Evolutionary conservation across 2,329 filamentous ascomycete species (phyloP).

Genomic region (Venturia oleaginea): DNA sequence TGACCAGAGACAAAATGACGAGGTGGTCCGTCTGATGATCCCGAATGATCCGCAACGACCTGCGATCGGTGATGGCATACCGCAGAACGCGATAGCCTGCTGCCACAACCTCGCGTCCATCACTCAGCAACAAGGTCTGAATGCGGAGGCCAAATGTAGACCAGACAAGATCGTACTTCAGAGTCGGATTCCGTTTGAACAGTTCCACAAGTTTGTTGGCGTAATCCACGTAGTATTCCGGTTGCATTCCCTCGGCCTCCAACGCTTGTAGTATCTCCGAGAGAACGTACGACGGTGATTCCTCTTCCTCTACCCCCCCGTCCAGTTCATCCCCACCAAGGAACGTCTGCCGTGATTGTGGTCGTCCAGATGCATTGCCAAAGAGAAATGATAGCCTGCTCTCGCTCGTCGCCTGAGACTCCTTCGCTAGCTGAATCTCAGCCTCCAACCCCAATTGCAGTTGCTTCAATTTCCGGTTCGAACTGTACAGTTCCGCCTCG

Average conservation of each 20-base stretch:
- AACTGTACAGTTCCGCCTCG: slow-evolving; percentile 83
- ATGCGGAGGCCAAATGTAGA: slow-evolving; percentile 87
- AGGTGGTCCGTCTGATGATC: slow-evolving; percentile 84
- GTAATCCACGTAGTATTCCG: slow-evolving; percentile 90
- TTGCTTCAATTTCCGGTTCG: slow-evolving; percentile 62
- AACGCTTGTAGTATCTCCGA: slow-evolving; percentile 84
- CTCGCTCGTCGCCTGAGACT: slow-evolving; percentile 40
- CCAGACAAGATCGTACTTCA: slow-evolving; percentile 97
- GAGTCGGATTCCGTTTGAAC: slow-evolving; percentile 84
- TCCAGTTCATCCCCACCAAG: slow-evolving; percentile 29
- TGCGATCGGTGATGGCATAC: slow-evolving; percentile 87
- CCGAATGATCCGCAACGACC: slow-evolving; percentile 81
- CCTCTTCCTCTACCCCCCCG: slow-evolving; percentile 56
- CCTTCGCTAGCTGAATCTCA: slow-evolving; percentile 50
- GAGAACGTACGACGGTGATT: slow-evolving; percentile 86
- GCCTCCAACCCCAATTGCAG: slow-evolving; percentile 50
- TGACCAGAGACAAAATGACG: slow-evolving; percentile 84
- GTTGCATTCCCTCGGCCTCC: slow-evolving; percentile 75
- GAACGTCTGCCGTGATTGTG: slow-evolving; percentile 9
- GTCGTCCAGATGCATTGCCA: slow-evolving; percentile 41
- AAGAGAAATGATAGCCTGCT: slow-evolving; percentile 49
- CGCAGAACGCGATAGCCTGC: slow-evolving; percentile 88
- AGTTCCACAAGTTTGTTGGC: slow-evolving; percentile 90
- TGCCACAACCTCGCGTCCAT: slow-evolving; percentile 90
- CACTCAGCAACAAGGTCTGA: slow-evolving; percentile 91